A percentile compares a stretch with the other conserved stretches of the same genome.
Evolutionary conservation across 1,139 yeast genomes (phyloP).

Genomic region (Lodderomyces margitis): DNA sequence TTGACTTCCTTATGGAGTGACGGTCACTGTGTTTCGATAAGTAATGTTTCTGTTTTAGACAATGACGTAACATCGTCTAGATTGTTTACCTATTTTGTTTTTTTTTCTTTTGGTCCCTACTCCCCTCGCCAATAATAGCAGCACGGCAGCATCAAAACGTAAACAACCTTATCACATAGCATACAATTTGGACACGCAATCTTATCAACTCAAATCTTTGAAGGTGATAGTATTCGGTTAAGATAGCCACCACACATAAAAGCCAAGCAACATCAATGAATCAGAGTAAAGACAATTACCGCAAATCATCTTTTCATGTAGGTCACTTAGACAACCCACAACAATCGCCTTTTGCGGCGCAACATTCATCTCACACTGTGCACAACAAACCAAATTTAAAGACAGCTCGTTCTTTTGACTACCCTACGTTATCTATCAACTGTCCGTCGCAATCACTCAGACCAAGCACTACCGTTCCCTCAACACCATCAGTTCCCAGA

Average conservation of each 20-base stretch:
- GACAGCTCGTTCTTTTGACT: conserved; percentile 1
- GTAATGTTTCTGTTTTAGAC: too few species aligned
- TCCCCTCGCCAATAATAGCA: too few species aligned
- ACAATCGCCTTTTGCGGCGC: neutral
- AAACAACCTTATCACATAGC: neutral
- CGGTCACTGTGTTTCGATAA: too few species aligned
- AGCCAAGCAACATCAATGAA: neutral
- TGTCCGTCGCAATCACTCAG: neutral
- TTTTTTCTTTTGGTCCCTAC: neutral
- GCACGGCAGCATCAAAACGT: neutral
- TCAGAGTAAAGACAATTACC: neutral
- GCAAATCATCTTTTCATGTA: neutral
- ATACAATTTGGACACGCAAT: too few species aligned
- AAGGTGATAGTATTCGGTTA: neutral
- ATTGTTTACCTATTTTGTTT: neutral
- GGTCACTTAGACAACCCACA: neutral
- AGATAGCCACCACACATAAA: neutral
- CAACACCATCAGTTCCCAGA: conserved; percentile 9
- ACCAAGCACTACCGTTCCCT: conserved; percentile 13
- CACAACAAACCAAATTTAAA: neutral
- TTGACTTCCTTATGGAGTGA: too few species aligned
- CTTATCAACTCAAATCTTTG: too few species aligned
- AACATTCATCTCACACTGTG: neutral
- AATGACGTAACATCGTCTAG: neutral
- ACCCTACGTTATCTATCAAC: neutral